phyloP scores from a whole-genome alignment of 768 basidiomycete genomes.

The Tricholoma terreum region DNA sequence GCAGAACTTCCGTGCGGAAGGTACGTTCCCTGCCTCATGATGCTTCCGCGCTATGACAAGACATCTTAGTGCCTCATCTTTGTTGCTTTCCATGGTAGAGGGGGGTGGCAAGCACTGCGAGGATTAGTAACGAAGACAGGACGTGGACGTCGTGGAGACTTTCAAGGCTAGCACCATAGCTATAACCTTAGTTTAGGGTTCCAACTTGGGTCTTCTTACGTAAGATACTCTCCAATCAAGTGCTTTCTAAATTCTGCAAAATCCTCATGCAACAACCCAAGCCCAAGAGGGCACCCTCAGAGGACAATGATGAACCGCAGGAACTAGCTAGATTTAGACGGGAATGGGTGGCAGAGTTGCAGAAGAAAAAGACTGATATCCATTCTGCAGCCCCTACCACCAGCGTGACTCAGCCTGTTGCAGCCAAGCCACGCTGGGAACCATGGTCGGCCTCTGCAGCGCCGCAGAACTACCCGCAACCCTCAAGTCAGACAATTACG shows the following conservation, averaged over 20 bases:
- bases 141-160: too few species aligned
- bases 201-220: conserved; percentile 6
- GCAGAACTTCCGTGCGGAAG: conserved; percentile 84
- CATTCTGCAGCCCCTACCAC: conserved; percentile 1
- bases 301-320: conserved; percentile 45
- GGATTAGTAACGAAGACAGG: conserved; percentile 6
- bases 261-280: conserved; percentile 18
- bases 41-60: conserved; percentile 77
- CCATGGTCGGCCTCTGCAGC: background rate
- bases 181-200: background rate
- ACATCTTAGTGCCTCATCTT: conserved; percentile 84
- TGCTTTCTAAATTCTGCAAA: background rate
- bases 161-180: too few species aligned
- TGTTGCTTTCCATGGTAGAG: conserved; percentile 75
- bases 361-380: conserved; percentile 29
- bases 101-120: background rate
- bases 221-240: background rate
- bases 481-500: conserved; percentile 18
- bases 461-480: conserved; percentile 7
- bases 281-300: conserved; percentile 8
- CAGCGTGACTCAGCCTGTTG: background rate
- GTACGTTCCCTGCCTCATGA: conserved; percentile 63
- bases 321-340: conserved; percentile 72
- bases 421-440: background rate
- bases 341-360: conserved; percentile 70